Conservation (phyloP, 768 basidiomycete genomes). For the Dendrothele bispora region DNA sequence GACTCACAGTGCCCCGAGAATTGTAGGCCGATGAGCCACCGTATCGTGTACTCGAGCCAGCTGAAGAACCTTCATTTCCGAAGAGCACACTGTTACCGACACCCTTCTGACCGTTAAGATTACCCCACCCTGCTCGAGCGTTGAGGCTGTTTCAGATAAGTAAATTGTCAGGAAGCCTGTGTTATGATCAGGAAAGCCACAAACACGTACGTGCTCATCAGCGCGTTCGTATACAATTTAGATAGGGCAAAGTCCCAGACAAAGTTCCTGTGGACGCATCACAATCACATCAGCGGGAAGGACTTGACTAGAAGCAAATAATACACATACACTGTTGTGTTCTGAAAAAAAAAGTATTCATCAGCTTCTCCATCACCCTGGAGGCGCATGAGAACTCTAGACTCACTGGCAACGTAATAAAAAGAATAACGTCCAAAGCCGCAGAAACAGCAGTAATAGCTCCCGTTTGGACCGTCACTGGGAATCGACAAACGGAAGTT, state of each 20-base stretch:
- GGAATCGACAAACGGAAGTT: not conserved
- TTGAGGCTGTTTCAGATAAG: not conserved
- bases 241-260: slow-evolving; percentile 28
- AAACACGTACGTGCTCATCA: slow-evolving; percentile 16
- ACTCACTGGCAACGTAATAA: slow-evolving; percentile 13
- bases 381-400: no score
- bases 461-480: slow-evolving; percentile 41
- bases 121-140: not conserved
- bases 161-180: not conserved
- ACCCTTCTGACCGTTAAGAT: not conserved
- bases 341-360: not conserved
- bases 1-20: not conserved
- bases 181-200: no score
- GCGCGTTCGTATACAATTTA: slow-evolving; percentile 30
- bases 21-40: no score
- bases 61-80: not conserved
- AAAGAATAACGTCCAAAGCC: slow-evolving; percentile 25
- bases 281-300: not conserved
- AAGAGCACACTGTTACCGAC: not conserved
- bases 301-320: slow-evolving; percentile 5
- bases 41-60: no score
- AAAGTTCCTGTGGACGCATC: slow-evolving; percentile 20
- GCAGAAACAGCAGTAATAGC: slow-evolving; percentile 37
- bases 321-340: not conserved
- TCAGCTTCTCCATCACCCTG: no score